These are phyloP conservation scores for Aspergillus novoparasiticus DNA, from an alignment of 2,329 filamentous ascomycete species.

Conservation along the genomic window DNA sequence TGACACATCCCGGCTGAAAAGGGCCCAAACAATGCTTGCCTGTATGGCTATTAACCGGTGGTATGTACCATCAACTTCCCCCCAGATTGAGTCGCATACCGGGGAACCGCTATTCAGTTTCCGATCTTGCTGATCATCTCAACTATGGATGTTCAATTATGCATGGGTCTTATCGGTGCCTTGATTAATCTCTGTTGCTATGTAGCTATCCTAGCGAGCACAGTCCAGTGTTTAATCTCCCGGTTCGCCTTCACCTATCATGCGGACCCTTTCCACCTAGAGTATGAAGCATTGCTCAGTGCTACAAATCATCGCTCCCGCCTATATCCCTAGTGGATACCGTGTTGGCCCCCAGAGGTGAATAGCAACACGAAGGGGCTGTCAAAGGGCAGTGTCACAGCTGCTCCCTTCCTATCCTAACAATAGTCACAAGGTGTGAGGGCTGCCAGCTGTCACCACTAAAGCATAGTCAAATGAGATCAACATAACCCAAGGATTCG, in stretches of 20 bases:
- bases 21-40: conserved; percentile 18
- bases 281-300: conserved; percentile 1
- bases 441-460: conserved; percentile 23
- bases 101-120: conserved; percentile 30
- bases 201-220: conserved; percentile 4
- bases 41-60: conserved; percentile 26
- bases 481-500: conserved; percentile 4
- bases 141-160: conserved; percentile 13
- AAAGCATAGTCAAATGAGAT: conserved; percentile 10
- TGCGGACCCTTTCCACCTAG: background rate
- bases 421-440: conserved; percentile 22
- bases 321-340: background rate
- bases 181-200: conserved; percentile 16
- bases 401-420: conserved; percentile 6
- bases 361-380: conserved; percentile 1
- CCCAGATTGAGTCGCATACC: conserved; percentile 29
- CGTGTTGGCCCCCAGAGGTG: background rate
- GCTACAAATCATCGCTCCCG: background rate
- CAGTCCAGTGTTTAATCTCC: background rate
- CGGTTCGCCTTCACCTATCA: background rate
- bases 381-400: conserved; percentile 16
- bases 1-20: conserved; percentile 22
- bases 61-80: conserved; percentile 27
- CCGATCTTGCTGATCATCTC: conserved; percentile 28
- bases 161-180: conserved; percentile 16